Conservation (phyloP, 2,329 filamentous ascomycete genomes). For the Whalleya microplaca region DNA sequence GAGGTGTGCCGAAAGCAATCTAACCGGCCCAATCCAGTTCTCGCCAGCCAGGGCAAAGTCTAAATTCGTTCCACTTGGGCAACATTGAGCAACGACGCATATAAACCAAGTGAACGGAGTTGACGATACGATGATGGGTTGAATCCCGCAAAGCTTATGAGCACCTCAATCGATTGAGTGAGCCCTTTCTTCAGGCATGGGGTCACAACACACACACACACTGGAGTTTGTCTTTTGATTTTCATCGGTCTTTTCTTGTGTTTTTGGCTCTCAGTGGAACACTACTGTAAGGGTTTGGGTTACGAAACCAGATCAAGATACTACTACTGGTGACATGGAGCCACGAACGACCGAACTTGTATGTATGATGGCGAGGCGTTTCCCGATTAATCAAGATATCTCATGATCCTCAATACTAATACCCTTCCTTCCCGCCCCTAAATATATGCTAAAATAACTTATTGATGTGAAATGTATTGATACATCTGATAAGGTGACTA, state of each 20-base stretch:
- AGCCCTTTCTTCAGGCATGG: constrained; percentile 33
- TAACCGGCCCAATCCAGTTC: constrained; percentile 39
- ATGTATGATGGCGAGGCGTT: constrained; percentile 55
- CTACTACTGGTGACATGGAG: constrained; percentile 17
- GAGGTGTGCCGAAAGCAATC: background rate
- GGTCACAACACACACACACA: constrained; percentile 39
- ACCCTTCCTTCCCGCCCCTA: background rate
- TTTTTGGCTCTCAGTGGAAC: constrained; percentile 38
- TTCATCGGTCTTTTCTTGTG: constrained; percentile 41
- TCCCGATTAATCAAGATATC: constrained; percentile 49
- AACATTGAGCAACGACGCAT: constrained; percentile 36
- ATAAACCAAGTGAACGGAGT: constrained; percentile 26
- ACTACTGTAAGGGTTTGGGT: constrained; percentile 31
- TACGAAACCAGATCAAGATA: constrained; percentile 22
- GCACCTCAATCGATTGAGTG: constrained; percentile 37
- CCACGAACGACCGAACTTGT: constrained; percentile 37
- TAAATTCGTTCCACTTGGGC: constrained; percentile 27
- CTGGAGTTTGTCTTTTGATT: constrained; percentile 38
- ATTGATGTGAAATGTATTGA: background rate
- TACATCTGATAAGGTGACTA: no score
- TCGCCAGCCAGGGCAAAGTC: constrained; percentile 46
- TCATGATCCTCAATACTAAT: constrained; percentile 29
- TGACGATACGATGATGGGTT: constrained; percentile 41
- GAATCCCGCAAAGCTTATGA: constrained; percentile 42
- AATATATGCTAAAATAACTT: background rate